phyloP scores from a whole-genome alignment of 148 eudicot species.

The Cornus kousa region DNA sequence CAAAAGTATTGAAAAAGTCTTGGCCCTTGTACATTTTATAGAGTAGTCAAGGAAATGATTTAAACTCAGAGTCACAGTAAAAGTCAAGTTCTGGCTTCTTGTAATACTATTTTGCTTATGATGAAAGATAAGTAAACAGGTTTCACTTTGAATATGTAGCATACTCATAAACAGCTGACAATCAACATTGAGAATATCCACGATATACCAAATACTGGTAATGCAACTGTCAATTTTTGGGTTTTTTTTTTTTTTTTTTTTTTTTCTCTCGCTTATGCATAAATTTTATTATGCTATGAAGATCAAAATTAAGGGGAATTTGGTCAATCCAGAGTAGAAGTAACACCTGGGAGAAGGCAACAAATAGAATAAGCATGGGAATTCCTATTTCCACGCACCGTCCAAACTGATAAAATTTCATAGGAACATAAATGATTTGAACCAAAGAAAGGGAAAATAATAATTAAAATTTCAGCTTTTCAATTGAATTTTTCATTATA shows the following conservation, averaged over 20 bases:
- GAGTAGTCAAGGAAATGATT: no score
- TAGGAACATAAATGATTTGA: not conserved
- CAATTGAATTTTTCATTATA: slow-evolving; percentile 22
- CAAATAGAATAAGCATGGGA: slow-evolving; percentile 86
- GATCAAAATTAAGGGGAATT: not conserved
- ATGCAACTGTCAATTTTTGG: not conserved
- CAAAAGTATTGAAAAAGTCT: not conserved
- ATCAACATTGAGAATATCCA: not conserved
- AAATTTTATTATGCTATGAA: not conserved
- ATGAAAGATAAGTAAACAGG: not conserved
- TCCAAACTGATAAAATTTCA: slow-evolving; percentile 54
- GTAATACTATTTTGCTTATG: not conserved
- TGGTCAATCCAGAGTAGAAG: not conserved
- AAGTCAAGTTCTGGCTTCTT: not conserved
- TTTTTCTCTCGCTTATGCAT: not conserved
- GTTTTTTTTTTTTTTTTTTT: no score
- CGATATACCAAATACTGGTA: not conserved
- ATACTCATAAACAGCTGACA: not conserved
- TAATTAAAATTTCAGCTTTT: not conserved
- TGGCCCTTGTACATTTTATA: not conserved
- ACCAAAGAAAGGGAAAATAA: not conserved
- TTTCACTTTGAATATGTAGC: not conserved
- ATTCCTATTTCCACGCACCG: slow-evolving; percentile 89
- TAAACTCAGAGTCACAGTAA: not conserved
- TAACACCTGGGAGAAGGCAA: slow-evolving; percentile 86